Evolutionary conservation across 2,329 filamentous ascomycete genomes (phyloP), one percentile per base, ranked within the genome.

Genomic region (Biscogniauxia marginata): DNA sequence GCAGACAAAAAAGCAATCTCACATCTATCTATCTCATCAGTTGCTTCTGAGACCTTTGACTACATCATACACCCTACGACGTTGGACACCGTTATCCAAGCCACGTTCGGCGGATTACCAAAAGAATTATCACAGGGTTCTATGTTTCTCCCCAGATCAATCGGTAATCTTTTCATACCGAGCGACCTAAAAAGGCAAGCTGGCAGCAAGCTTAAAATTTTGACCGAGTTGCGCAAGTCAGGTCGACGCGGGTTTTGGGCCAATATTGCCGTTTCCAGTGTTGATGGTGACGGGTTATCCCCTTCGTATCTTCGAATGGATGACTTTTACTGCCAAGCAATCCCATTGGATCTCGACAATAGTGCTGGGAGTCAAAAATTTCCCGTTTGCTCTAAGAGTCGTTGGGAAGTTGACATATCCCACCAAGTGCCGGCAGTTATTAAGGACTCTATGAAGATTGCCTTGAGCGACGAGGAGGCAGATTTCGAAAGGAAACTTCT

Each of bases 61-160:
- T 46, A 55, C 20, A 51, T 64, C 23, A 46, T 67, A 8, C 66
- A 68, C 44, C 66, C 66, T 0, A 65, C 60, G 1, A 65, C 63
- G 0, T 46, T 68, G 1, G 65, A 68, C 46, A 62, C 63, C 0
- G 58, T 65, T 0, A 61, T 66, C 16, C 65, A 66, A 13, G 59
- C 63, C 7, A 59, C 51, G 2, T 49, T 55, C 1, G 11, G 3
- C 6, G 22, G 1, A 11, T 9, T 57, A 13, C 54, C 46, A 1
- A n/a, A 25, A 16, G 49, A 47, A 13, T 22, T 23, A 25, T 2
- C 3, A 1, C 4, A 50, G 21, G n/a, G 18, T 6, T 16, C 13
- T 21, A 52, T 53, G n/a, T 25, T 45, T 0, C 48, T 56, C 0
- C 54, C 54, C 1, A 23, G 55, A 39, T 52, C 50, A 1, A 56